phyloP scores from a whole-genome alignment of 257 asterid genomes.

The Solanum gracilifrons region DNA sequence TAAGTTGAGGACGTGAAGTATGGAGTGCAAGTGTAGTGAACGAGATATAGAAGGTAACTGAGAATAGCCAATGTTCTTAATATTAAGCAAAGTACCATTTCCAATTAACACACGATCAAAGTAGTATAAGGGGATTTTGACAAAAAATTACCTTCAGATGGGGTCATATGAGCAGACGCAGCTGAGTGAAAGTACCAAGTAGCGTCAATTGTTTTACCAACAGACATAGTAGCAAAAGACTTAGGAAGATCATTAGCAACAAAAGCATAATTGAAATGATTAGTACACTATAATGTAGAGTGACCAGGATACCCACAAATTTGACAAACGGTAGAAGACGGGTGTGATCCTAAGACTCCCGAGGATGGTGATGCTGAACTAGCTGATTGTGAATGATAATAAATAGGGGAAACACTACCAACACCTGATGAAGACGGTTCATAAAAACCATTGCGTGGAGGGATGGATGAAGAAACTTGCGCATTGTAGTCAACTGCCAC shows the following conservation, averaged over 20 bases:
- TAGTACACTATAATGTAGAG: not conserved
- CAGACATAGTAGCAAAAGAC: not conserved
- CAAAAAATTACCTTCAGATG: not conserved
- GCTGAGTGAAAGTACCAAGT: too few relatives aligned
- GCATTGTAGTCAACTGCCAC: not conserved
- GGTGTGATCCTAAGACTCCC: not conserved
- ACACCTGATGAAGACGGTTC: fast-evolving
- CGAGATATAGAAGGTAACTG: not conserved
- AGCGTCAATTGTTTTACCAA: not conserved
- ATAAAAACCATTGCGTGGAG: not conserved
- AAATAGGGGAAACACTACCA: not conserved
- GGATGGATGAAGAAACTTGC: not conserved
- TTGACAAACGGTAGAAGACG: not conserved
- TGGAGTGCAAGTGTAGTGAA: not conserved
- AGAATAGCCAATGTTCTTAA: not conserved
- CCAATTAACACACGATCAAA: not conserved
- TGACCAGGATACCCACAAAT: not conserved
- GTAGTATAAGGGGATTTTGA: not conserved
- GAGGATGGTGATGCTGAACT: not conserved
- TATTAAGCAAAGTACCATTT: not conserved
- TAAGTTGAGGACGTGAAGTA: not conserved
- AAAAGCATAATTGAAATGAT: not conserved
- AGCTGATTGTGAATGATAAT: not conserved
- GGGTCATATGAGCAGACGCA: not conserved
- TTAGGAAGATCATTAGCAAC: not conserved